Evolutionary conservation across 2,329 filamentous ascomycete genomes (phyloP).

Genomic region (Penicillium olsonii): DNA sequence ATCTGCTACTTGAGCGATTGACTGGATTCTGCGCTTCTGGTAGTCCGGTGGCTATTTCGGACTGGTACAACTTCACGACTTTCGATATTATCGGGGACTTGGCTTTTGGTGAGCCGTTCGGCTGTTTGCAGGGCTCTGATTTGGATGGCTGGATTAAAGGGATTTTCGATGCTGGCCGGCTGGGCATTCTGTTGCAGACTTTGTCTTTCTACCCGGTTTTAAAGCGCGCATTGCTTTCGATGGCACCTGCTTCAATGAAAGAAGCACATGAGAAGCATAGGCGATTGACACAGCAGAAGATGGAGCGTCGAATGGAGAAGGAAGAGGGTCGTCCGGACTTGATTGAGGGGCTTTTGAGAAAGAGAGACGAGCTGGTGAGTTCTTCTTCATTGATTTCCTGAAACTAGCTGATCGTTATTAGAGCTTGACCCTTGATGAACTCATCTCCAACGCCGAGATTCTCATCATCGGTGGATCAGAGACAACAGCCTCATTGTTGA

Average conservation of each 20-base stretch:
- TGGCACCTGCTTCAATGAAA: constrained; percentile 14
- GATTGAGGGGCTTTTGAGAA: constrained; percentile 19
- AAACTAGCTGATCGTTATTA: not conserved
- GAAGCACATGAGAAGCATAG: constrained; percentile 12
- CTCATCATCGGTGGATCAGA: constrained; percentile 47
- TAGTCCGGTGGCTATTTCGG: constrained; percentile 23
- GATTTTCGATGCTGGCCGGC: constrained; percentile 22
- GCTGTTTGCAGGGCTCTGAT: constrained; percentile 9
- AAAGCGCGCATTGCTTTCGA: constrained; percentile 11
- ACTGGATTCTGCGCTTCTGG: constrained; percentile 1
- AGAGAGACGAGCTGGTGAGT: constrained; percentile 21
- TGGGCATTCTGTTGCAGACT: constrained; percentile 16
- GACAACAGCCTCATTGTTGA: constrained; percentile 49
- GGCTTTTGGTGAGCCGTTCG: constrained; percentile 27
- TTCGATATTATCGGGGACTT: constrained; percentile 36
- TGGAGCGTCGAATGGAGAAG: constrained; percentile 16
- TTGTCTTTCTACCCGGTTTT: constrained; percentile 16
- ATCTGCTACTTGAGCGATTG: constrained; percentile 21
- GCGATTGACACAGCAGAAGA: constrained; percentile 14
- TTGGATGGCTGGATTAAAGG: constrained; percentile 36
- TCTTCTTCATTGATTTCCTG: not conserved
- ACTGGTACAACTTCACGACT: constrained; percentile 35
- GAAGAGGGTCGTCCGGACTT: constrained; percentile 15
- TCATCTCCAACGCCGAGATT: constrained; percentile 34
- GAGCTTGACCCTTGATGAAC: constrained; percentile 25